Percentiles rank a stretch among this genome's conserved stretches.
Conservation (phyloP, 345 rosid genomes). For the Populus alba region DNA sequence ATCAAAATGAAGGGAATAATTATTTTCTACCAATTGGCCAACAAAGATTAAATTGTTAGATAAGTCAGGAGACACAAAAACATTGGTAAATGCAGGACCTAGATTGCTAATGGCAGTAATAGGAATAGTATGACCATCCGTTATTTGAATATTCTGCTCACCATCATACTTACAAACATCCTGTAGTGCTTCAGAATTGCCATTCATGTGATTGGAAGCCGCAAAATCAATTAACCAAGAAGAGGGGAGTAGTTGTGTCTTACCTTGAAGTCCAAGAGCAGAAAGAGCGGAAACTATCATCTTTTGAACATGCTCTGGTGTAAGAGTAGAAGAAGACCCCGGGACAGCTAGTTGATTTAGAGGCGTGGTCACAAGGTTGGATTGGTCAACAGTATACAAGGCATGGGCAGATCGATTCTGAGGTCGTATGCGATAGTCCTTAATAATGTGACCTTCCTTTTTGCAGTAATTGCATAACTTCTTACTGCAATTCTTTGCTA, state of each 20-base stretch:
- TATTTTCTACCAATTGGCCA: neutral
- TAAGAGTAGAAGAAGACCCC: no score
- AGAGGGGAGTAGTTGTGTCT: neutral
- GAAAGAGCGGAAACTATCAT: neutral
- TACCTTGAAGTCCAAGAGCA: neutral
- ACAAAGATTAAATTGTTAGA: no score
- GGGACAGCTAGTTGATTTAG: neutral
- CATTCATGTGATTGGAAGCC: no score
- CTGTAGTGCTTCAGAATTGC: neutral
- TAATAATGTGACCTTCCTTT: no score
- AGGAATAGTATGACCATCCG: neutral
- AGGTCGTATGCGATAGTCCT: no score
- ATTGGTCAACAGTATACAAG: no score
- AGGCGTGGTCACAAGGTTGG: neutral
- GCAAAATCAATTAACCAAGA: neutral
- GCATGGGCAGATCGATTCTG: no score
- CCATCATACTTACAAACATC: neutral
- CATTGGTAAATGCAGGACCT: neutral
- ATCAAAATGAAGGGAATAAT: no score
- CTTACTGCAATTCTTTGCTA: neutral
- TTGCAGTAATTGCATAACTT: no score
- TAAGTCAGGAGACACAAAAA: neutral
- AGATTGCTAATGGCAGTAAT: neutral
- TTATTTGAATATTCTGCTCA: neutral
- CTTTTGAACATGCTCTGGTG: neutral